A percentile compares a stretch with the other conserved stretches of the same genome.
Evolutionary conservation across 371 early-diverging fungal species (phyloP).

Genomic region (Mortierella polycephala): DNA sequence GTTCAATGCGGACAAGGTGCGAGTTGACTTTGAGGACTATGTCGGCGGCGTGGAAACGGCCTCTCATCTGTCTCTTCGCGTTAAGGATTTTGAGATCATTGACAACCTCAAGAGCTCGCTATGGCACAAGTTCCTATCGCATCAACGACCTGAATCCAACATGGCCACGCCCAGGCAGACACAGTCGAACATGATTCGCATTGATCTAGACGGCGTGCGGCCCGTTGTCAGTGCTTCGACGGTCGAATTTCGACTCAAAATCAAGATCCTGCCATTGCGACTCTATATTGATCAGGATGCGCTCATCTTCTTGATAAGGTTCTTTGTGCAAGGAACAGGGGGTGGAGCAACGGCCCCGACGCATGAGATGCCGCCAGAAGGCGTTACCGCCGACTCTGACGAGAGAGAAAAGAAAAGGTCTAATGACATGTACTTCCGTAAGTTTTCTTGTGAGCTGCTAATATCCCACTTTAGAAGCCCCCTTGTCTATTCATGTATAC

Average conservation of each 20-base stretch:
- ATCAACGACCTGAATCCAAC: conserved; percentile 67
- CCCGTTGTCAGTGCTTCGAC: conserved; percentile 64
- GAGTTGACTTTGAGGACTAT: conserved; percentile 69
- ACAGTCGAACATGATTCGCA: conserved; percentile 72
- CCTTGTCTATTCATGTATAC: neutral
- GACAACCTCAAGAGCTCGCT: conserved; percentile 81
- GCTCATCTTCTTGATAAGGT: conserved; percentile 82
- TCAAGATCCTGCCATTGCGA: conserved; percentile 81
- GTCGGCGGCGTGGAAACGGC: conserved; percentile 60
- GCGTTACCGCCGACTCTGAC: conserved; percentile 5
- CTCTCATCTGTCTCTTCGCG: conserved; percentile 59
- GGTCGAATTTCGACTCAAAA: conserved; percentile 73
- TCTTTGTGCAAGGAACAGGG: conserved; percentile 66
- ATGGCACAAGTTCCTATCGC: conserved; percentile 83
- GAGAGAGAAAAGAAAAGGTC: conserved; percentile 30
- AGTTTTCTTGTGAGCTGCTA: neutral
- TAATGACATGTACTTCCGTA: conserved; percentile 61
- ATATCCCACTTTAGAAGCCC: neutral
- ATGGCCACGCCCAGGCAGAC: conserved; percentile 66
- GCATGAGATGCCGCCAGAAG: conserved; percentile 13
- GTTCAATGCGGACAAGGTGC: conserved; percentile 62
- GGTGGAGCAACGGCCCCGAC: neutral
- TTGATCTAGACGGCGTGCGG: conserved; percentile 72
- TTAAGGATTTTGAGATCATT: conserved; percentile 79
- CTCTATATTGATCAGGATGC: conserved; percentile 96